Base-by-base conservation (phyloP, 768 basidiomycete genomes). In the Cantharellus cinnabarinus region DNA sequence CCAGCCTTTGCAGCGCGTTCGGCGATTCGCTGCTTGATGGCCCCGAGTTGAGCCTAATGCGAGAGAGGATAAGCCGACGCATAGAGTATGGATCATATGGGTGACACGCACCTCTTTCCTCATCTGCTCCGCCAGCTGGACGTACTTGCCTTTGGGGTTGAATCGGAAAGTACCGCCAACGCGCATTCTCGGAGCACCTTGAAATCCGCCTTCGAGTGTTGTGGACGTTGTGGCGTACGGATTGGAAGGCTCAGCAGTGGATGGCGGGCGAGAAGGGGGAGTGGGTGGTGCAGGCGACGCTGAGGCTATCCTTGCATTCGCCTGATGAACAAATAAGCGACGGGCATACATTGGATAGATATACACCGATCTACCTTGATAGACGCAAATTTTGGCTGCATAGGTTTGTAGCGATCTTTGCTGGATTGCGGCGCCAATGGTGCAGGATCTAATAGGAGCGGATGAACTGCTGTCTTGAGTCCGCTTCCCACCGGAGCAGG, bases 351-450 rank as follows among this genome's bases (percentile, higher is more conserved):
- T 5, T 14, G 56, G 42, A 40, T 7, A 41, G 15, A 38, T 35
- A 42, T 37, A 41, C 48, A 35, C 7, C 51, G 40, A 64, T 73
- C 54, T 20, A 83, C 88, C 74, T 85, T 90, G 70, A 94, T 91
- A 2, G 89, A 89, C 0, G 93, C 88, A 69, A 98, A 99, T 70
- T 99, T 99, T 56, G 95, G 95, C 63, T 93, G 91, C 93, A 99
- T 97, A 15, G 94, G 90, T 68, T 93, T 94, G 71, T 95, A 95
- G 62, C 85, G 73, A 69, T 95, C 89, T 69, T 93, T 89, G 71
- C 86, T 87, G 37, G 82, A 82, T 3, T 63, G 70, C 76, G 77
- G n/a, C 39, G 76, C 71, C 2, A 71, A 66, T 4, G 78, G 73
- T 0, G 82, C 77, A 3, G 73, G 76, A 51, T 90, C 88, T 42